Evolutionary conservation across 495 filamentous ascomycete genomes (phyloP).

Genomic region (Lepraria neglecta): DNA sequence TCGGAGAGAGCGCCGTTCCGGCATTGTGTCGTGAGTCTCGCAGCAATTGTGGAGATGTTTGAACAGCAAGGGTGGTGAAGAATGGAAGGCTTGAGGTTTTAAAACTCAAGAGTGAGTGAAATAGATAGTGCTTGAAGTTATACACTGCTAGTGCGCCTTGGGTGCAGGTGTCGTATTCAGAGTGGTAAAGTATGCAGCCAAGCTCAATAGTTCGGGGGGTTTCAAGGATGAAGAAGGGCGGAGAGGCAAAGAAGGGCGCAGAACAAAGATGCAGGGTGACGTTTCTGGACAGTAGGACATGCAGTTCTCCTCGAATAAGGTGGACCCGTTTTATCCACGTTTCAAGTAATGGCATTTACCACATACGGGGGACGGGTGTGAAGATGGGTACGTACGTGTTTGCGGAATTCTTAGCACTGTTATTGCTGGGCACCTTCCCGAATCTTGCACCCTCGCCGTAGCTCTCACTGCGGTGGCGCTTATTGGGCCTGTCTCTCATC

Average conservation of each 20-base stretch:
- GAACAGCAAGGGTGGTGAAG: slow-evolving; percentile 4
- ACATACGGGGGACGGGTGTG: neutral
- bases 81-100: slow-evolving; percentile 16
- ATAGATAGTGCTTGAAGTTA: neutral
- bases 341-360: neutral
- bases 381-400: slow-evolving; percentile 1
- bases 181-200: neutral
- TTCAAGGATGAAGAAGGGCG: neutral
- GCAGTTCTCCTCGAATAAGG: neutral
- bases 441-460: slow-evolving; percentile 25
- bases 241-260: slow-evolving; percentile 12
- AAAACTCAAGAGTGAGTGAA: slow-evolving; percentile 1
- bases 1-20: slow-evolving; percentile 46
- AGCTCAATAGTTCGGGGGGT: slow-evolving; percentile 4
- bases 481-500: slow-evolving; percentile 34
- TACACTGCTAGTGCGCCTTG: slow-evolving; percentile 1
- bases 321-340: neutral
- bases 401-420: neutral
- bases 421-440: slow-evolving; percentile 25
- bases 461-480: slow-evolving; percentile 38
- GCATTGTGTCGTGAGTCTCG: slow-evolving; percentile 35
- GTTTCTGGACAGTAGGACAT: neutral
- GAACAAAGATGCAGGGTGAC: neutral
- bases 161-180: neutral
- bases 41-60: neutral